Evolutionary conservation across 805 yeast genomes (phyloP), one percentile per base, ranked within the genome.

Genomic region (Wickerhamiella domercqiae): DNA sequence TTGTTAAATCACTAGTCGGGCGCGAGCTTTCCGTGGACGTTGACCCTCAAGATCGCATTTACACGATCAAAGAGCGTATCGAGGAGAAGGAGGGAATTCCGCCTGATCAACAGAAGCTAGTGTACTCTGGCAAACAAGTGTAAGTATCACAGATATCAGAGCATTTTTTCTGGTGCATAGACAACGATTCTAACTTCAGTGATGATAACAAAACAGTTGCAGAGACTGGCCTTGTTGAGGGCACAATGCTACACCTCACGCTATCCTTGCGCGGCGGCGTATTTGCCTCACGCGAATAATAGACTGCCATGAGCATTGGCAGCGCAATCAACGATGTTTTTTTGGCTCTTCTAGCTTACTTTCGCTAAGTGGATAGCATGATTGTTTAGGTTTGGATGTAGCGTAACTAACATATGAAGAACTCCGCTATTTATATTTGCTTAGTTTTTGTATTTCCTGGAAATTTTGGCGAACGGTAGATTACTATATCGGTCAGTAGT

Each of bases 41-140:
- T 14, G 55, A 54, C 9, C 52, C 54, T 15, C 43, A 47, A 3
- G 64, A 59, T 40, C 55, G 55, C 45, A 67, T 81, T 41, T 68
- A 73, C 43, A 71, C 78, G 35, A 74, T 87, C 59, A 87, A 87
- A 59, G 96, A 87, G 55, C 71, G 78, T 54, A 73, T 87, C 63
- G 97, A 90, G 57, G 95, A 87, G 53, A 82, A 82, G 51, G 97
- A 87, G 56, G 98, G 97, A 2, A 87, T 87, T 39, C 95, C 97
- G 2, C 96, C 97, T 7, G 74, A 80, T 21, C 98, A 87, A 61
- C 98, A 90, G 60, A 72, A 94, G 48, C 72, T 87, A 47, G 77
- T 87, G 50, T 83, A 71, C 60, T 75, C 79, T 39, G 98, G 98
- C 16, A 80, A 82, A 48, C 96, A 87, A 62, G 70, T 87, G 78